phyloP scores from a whole-genome alignment of 2,329 filamentous ascomycete genomes.

The Aureobasidium sp. region DNA sequence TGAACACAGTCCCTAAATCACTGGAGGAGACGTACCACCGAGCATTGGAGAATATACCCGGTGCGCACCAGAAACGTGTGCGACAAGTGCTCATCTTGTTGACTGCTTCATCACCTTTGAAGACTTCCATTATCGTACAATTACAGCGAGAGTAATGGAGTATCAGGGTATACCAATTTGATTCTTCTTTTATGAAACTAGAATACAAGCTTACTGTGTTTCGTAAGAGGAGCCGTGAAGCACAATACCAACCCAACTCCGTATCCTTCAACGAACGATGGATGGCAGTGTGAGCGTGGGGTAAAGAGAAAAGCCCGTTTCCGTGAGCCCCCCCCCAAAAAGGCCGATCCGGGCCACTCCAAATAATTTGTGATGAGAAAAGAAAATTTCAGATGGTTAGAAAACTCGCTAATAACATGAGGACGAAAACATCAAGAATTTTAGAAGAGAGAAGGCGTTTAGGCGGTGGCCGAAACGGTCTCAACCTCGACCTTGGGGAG shows the following conservation, averaged over 20 bases:
- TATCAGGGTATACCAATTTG: not conserved
- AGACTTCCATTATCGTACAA: too few species aligned
- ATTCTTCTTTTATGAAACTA: not conserved
- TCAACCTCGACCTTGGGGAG: slow-evolving; percentile 59
- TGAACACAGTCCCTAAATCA: too few species aligned
- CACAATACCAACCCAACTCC: not conserved
- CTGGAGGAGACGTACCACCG: too few species aligned
- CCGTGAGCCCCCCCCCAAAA: not conserved
- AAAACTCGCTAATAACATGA: slow-evolving; percentile 13
- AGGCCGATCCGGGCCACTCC: slow-evolving; percentile 6
- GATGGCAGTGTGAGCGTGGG: not conserved
- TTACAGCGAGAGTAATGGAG: too few species aligned
- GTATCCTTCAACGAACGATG: not conserved
- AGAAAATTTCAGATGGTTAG: not conserved
- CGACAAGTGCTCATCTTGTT: too few species aligned
- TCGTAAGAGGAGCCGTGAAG: not conserved
- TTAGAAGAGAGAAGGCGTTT: not conserved
- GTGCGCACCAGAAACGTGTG: too few species aligned
- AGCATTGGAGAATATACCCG: too few species aligned
- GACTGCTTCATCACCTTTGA: too few species aligned
- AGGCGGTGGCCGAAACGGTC: slow-evolving; percentile 33
- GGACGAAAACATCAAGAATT: slow-evolving; percentile 2
- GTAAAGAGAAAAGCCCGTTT: not conserved
- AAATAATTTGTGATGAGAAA: not conserved
- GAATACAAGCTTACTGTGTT: slow-evolving; percentile 5